Percentiles rank a stretch among this genome's conserved stretches.
These are phyloP conservation scores for Ophiostoma novo-ulmi DNA, from an alignment of 2,329 filamentous ascomycete genomes.

Conservation along the genomic window DNA sequence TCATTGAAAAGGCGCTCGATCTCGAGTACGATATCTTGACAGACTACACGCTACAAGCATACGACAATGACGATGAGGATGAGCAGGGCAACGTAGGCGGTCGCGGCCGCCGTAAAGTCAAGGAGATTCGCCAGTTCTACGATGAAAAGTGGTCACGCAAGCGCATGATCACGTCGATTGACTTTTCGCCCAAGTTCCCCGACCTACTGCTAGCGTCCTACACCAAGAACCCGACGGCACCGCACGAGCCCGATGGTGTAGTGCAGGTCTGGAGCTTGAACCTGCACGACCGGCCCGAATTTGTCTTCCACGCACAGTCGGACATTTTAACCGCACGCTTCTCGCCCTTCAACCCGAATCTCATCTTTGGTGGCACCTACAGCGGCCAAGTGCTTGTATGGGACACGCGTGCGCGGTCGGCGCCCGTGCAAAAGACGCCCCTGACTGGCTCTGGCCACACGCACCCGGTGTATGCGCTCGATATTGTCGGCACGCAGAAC, in stretches of 20 bases:
- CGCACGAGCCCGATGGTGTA: slow-evolving; percentile 86
- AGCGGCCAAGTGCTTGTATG: slow-evolving; percentile 93
- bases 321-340: slow-evolving; percentile 95
- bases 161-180: slow-evolving; percentile 90
- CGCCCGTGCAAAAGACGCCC: slow-evolving; percentile 91
- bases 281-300: slow-evolving; percentile 89
- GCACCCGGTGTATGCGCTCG: slow-evolving; percentile 90
- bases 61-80: slow-evolving; percentile 74
- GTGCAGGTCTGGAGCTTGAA: slow-evolving; percentile 97
- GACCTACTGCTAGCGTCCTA: slow-evolving; percentile 92
- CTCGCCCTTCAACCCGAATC: slow-evolving; percentile 95
- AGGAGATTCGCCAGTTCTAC: slow-evolving; percentile 88
- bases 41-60: slow-evolving; percentile 81
- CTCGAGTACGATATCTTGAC: slow-evolving; percentile 94
- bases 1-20: slow-evolving; percentile 91
- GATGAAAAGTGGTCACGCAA: slow-evolving; percentile 96
- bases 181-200: slow-evolving; percentile 92
- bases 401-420: slow-evolving; percentile 87
- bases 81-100: slow-evolving; percentile 69
- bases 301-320: slow-evolving; percentile 92
- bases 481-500: slow-evolving; percentile 96
- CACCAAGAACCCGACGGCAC: slow-evolving; percentile 93
- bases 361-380: slow-evolving; percentile 94
- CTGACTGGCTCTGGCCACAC: slow-evolving; percentile 92
- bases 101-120: slow-evolving; percentile 68